Conservation (phyloP, 2,329 filamentous ascomycete species). For the Colletotrichum australisinense region DNA sequence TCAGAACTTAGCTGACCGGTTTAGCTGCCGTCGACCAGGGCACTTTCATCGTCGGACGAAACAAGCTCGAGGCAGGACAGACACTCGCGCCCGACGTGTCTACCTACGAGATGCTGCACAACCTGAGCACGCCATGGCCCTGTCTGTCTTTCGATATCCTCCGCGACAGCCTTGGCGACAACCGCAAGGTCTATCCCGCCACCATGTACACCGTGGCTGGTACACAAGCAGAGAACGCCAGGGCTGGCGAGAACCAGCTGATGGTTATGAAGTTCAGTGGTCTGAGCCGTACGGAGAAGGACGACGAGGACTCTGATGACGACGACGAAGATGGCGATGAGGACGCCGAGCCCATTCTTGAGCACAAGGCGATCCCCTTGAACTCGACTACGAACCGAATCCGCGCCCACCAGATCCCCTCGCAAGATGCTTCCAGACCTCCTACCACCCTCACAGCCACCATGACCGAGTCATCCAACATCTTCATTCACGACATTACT, state of each 20-base stretch:
- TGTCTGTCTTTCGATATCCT: slow-evolving; percentile 97
- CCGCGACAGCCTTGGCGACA: slow-evolving; percentile 85
- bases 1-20: slow-evolving; percentile 6
- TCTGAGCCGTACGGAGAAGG: slow-evolving; percentile 85
- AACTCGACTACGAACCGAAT: slow-evolving; percentile 93
- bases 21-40: slow-evolving; percentile 84
- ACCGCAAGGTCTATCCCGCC: slow-evolving; percentile 92
- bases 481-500: slow-evolving; percentile 95
- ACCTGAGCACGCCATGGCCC: slow-evolving; percentile 93
- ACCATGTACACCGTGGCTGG: slow-evolving; percentile 96
- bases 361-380: slow-evolving; percentile 89
- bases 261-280: slow-evolving; percentile 97
- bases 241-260: slow-evolving; percentile 88
- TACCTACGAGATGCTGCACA: slow-evolving; percentile 99
- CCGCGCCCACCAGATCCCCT: slow-evolving; percentile 83
- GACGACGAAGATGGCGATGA: slow-evolving; percentile 79
- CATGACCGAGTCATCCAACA: slow-evolving; percentile 90
- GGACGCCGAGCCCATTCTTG: slow-evolving; percentile 88
- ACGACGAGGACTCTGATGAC: slow-evolving; percentile 72
- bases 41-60: slow-evolving; percentile 95
- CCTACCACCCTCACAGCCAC: slow-evolving; percentile 87
- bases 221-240: slow-evolving; percentile 85
- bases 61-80: slow-evolving; percentile 91
- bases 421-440: slow-evolving; percentile 75
- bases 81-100: slow-evolving; percentile 90